Evolutionary conservation across 352 stramenopile genomes (phyloP), one percentile per base, ranked within the genome.

Genomic region (Globisporangium splendens): DNA sequence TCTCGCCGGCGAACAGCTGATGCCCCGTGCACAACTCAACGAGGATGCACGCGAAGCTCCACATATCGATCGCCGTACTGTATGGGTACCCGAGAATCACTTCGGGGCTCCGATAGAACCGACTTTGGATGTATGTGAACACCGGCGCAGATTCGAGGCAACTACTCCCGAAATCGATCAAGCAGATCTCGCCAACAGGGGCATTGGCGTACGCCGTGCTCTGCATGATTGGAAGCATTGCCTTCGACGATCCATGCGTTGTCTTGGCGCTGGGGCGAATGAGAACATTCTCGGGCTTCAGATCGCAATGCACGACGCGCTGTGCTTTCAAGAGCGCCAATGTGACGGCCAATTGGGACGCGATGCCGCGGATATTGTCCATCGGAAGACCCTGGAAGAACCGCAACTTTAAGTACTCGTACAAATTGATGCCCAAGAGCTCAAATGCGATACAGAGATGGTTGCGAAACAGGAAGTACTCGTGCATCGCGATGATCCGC

Each of bases 91-190:
- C 96, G 0, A 99, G 71, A 63, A 99, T 95, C 10, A 99, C 96
- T 69, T 99, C 95, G 8, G 97, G 97, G n/a, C 86, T 96, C 21
- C 97, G 86, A 73, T 99, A 99, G 70, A 99, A 99, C 4, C 96
- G 83, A 21, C 86, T 98, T 65, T 99, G 97, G 60, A 99, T 98
- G 79, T 99, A 99, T 28, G 92, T 96, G 65, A 98, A 97, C 61
- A 97, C 83, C 0, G 89, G 88, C 48, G 92, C 79, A 0, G 48
- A 39, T 43, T 87, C 88, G 14, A 95, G 70, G 79, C 96, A 99
- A 38, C 91, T 98, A 43, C 88, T 98, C 28, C 97, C 97, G 79
- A 99, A 99, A 75, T 99, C 97, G 62, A 99, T 99, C 7, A 99
- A 75, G 35, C 70, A 85, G 46, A 91, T 68, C 7, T 42, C 62